phyloP scores from a whole-genome alignment of 2,329 filamentous ascomycete genomes.

The Claviceps fusiformis region DNA sequence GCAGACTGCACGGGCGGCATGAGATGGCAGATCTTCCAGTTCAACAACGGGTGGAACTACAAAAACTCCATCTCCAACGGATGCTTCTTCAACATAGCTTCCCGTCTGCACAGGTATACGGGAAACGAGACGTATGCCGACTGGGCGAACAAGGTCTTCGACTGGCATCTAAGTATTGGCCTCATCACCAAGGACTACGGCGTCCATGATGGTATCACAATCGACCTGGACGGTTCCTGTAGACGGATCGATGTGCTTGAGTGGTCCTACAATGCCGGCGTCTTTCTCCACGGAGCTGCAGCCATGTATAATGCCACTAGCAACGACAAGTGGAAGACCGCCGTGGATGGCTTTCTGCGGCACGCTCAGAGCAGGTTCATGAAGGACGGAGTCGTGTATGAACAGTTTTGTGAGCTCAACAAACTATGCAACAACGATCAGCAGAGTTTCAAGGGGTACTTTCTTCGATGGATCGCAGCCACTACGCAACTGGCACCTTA shows the following conservation, averaged over 20 bases:
- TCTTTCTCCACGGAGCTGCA: constrained; percentile 49
- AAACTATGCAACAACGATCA: constrained; percentile 56
- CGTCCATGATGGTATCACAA: constrained; percentile 37
- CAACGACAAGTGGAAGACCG: constrained; percentile 38
- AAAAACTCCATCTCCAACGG: constrained; percentile 58
- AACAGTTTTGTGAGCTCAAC: constrained; percentile 51
- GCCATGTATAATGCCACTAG: constrained; percentile 49
- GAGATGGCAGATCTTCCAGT: constrained; percentile 74
- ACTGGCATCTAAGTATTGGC: constrained; percentile 43
- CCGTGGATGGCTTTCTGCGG: constrained; percentile 44
- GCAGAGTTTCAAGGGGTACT: constrained; percentile 63
- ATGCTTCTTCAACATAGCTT: constrained; percentile 55
- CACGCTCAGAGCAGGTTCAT: constrained; percentile 41
- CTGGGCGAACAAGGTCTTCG: constrained; percentile 59
- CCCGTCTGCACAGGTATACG: constrained; percentile 65
- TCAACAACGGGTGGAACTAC: constrained; percentile 58
- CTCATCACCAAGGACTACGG: constrained; percentile 42
- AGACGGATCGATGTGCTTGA: constrained; percentile 40
- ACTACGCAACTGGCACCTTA: constrained; percentile 41
- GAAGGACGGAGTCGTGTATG: constrained; percentile 39
- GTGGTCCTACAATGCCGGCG: constrained; percentile 59
- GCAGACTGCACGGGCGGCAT: constrained; percentile 56
- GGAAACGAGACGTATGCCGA: constrained; percentile 64
- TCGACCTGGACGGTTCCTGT: constrained; percentile 29
- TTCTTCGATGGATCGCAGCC: constrained; percentile 51